Conservation (phyloP, 139 green algal genomes). For the Asterochloris sp. region DNA sequence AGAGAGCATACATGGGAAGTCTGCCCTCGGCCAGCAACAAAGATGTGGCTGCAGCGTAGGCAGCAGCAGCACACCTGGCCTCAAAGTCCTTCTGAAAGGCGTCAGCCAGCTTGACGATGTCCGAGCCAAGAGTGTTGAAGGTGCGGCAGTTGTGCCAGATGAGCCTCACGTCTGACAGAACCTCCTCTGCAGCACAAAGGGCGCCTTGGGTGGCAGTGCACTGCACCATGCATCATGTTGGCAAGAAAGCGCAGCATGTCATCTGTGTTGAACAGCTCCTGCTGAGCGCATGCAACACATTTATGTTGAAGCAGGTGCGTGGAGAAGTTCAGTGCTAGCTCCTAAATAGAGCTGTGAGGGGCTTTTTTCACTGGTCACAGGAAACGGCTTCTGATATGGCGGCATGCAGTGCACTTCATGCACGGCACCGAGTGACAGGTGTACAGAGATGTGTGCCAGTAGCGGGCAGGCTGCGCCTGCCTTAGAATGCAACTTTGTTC, state of each 20-base stretch:
- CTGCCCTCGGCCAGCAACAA: no score
- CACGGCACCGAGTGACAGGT: no score
- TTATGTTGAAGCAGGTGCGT: background rate
- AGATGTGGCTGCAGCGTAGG: constrained; percentile 1
- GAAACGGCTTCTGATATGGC: no score
- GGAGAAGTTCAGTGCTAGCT: background rate
- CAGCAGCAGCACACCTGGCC: constrained; percentile 9
- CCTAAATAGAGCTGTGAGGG: no score
- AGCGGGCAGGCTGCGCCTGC: no score
- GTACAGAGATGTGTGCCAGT: no score
- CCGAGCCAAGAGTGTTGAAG: constrained; percentile 22
- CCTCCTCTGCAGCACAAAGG: background rate
- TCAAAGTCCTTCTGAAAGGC: constrained; percentile 15
- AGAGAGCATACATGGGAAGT: no score
- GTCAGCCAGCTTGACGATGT: background rate
- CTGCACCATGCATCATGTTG: background rate
- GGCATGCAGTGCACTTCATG: no score
- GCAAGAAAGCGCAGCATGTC: background rate
- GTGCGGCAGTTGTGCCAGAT: constrained; percentile 40
- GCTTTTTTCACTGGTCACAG: no score
- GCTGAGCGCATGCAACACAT: background rate
- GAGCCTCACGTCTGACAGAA: constrained; percentile 20
- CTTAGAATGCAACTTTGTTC: no score
- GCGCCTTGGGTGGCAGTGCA: background rate
- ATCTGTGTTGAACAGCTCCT: background rate